Base-by-base conservation (phyloP, 257 asterid genomes). In the Primulina eburnea region DNA sequence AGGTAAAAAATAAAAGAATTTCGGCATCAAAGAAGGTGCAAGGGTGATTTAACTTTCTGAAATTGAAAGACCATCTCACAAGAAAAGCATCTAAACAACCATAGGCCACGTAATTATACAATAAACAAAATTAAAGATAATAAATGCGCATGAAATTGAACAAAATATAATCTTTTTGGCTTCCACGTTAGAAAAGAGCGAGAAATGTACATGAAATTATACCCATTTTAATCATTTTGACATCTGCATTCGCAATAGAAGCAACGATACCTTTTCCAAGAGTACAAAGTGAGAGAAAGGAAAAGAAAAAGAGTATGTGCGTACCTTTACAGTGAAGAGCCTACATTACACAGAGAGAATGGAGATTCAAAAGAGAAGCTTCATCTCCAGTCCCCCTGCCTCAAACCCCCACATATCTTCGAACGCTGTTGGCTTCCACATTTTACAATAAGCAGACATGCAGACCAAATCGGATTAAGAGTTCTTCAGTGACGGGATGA, bases 391-490 rank as follows among this genome's bases (percentile, higher is more conserved):
- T 14, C n/a, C n/a, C 53, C 60, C 72, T 18, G 56, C 59, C 73
- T 59, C 69, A 68, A 76, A 61, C 69, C 73, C 71, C 75, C 79
- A 77, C 56, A 58, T 47, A 40, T 71, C 79, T 75, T 62, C 73
- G 69, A 69, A 67, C 24, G 33, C 52, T 67, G 47, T 50, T 16
- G 21, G 57, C 57, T 50, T 16, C 57, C 57, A 50, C 55, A 4
- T 43, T 6, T 43, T 50, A 50, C 57, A 50, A 14, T 50, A 17
- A 64, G 78, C 85, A 79, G 79, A 85, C 84, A 87, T 71, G 79
- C 76, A 71, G 70, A 69, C 9, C 57, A 17, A 66, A 28, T 56
- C 24, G 53, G 61, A 61, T 43, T 0, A 3, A 43, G n/a, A n/a
- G 55, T 43, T 43, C 55, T 43, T 43, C 55, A 43, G 55, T 17